phyloP scores from a whole-genome alignment of 495 filamentous ascomycete genomes.

The Penicillium steckii region DNA sequence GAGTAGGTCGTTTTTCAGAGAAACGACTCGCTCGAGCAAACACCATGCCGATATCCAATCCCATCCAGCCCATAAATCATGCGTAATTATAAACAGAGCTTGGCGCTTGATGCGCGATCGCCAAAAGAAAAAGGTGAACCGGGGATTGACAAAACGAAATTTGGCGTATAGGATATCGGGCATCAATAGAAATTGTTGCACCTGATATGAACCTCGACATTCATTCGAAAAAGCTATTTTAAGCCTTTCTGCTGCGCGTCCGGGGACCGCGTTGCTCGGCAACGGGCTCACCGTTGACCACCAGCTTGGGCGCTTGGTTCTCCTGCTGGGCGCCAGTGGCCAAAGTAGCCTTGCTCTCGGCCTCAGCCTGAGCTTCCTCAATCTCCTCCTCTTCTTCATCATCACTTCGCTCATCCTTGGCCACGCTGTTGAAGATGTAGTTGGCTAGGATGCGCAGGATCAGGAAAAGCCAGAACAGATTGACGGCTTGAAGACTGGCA shows the following conservation, averaged over 20 bases:
- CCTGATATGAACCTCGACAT: neutral
- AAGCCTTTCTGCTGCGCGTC: slow-evolving; percentile 26
- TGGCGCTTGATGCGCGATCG: neutral
- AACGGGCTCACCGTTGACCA: slow-evolving; percentile 40
- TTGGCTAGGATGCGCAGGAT: slow-evolving; percentile 71
- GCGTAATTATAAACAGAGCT: slow-evolving; percentile 21
- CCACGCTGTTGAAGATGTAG: slow-evolving; percentile 50
- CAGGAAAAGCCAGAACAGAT: slow-evolving; percentile 84
- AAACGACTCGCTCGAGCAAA: slow-evolving; percentile 5
- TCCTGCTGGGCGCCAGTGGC: slow-evolving; percentile 37
- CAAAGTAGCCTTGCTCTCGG: slow-evolving; percentile 24
- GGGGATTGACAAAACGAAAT: neutral
- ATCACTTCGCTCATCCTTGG: slow-evolving; percentile 60
- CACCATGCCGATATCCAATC: slow-evolving; percentile 7
- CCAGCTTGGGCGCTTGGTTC: slow-evolving; percentile 37
- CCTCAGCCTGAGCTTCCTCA: slow-evolving; percentile 21
- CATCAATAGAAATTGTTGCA: neutral
- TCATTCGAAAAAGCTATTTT: neutral
- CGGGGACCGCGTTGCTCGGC: slow-evolving; percentile 24
- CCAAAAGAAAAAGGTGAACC: slow-evolving; percentile 8
- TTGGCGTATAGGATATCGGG: too few relatives aligned
- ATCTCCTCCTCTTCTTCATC: slow-evolving; percentile 56
- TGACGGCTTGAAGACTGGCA: slow-evolving; percentile 72
- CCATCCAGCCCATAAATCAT: slow-evolving; percentile 4
- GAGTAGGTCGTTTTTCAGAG: neutral